Evolutionary conservation across 495 filamentous ascomycete species (phyloP), one percentile per base, ranked within the genome.

Genomic region (Pyrenopolyporus hunteri): DNA sequence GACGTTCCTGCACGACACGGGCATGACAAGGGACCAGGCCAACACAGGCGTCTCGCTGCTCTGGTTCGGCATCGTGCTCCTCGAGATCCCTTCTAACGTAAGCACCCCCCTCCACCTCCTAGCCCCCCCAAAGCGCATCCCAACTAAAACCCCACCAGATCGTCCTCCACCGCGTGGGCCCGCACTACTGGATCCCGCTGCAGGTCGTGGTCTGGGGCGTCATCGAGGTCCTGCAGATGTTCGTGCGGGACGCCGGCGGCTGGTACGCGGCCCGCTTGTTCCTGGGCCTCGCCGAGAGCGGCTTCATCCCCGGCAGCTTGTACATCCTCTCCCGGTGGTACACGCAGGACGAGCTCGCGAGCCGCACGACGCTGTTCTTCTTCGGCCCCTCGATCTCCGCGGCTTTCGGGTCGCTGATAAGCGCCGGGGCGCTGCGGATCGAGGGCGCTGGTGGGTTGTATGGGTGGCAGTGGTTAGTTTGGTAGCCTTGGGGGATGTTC

Each of bases 211-310:
- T 61, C 40, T 61, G 57, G 57, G 57, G 57, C 40, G 14, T 54
- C 4, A n/a, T 61, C 33, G 57, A 61, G 28, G 42, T 54, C 3
- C 33, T 53, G 25, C 57, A 61, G 42, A 53, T 61, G 57, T 43
- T 66, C 44, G 57, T 56, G 22, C 51, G 33, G 10, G 5, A 31
- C n/a, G 50, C 45, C 9, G 19, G 57, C 47, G 51, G 63, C 1
- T 66, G 63, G 63, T 56, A 61, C 37, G 57, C 56, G 3, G 63
- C 63, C 4, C 56, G 63, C 43, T 26, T 59, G 44, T 51, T 56
- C 19, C 39, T 66, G 1, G 57, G 57, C 0, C 10, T 61, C 2
- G 57, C 48, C 5, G 57, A 61, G 26, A 54, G 49, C 43, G 57
- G 57, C 5, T 61, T 61, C 23, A 61, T 61, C 14, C 57, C 57